Conservation (phyloP, 805 yeast species). For the Candida methanosorbosa region DNA sequence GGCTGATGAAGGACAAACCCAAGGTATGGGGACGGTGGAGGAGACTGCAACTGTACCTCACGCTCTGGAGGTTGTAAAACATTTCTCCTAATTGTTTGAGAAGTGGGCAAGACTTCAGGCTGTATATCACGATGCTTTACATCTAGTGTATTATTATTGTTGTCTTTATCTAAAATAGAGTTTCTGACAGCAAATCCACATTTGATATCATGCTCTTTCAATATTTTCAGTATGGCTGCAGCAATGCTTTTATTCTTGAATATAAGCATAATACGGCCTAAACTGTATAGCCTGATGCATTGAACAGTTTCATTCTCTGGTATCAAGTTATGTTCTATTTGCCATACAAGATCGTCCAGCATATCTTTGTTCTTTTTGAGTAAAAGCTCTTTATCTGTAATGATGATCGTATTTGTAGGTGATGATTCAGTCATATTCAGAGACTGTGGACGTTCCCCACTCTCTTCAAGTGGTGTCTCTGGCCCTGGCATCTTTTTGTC, state of each 20-base stretch:
- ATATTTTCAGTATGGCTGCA: constrained; percentile 5
- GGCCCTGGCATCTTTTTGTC: too few species aligned
- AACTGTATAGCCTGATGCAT: constrained; percentile 14
- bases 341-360: constrained; percentile 8
- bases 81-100: background rate
- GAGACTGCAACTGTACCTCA: constrained; percentile 23
- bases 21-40: constrained; percentile 27
- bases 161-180: too few species aligned
- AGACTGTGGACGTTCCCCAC: background rate
- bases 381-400: constrained; percentile 17
- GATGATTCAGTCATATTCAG: background rate
- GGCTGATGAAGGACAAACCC: constrained; percentile 19
- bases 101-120: too few species aligned
- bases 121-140: too few species aligned
- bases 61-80: constrained; percentile 16
- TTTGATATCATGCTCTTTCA: constrained; percentile 12
- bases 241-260: constrained; percentile 13
- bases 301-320: constrained; percentile 11
- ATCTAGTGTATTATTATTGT: too few species aligned
- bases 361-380: constrained; percentile 10
- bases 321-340: constrained; percentile 6
- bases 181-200: constrained; percentile 3
- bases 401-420: constrained; percentile 20
- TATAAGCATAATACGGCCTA: constrained; percentile 18
- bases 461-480: too few species aligned